Evolutionary conservation across 331 rosid species (phyloP).

Genomic region (Pyracantha coccinea): DNA sequence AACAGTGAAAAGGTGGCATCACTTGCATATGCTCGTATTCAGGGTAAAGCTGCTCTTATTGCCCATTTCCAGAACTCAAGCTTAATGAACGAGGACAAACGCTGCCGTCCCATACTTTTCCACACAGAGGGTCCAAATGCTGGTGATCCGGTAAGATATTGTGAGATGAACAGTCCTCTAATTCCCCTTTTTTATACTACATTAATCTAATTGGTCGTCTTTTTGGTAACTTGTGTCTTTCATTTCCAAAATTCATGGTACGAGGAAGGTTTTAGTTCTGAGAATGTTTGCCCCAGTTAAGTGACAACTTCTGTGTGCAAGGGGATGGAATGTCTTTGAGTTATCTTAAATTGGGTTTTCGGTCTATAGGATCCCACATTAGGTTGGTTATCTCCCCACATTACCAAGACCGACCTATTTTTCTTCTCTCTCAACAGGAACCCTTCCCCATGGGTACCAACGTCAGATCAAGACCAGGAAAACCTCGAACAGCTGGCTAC

Average conservation of each 20-base stretch:
- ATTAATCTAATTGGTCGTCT: too few species aligned
- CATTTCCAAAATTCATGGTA: too few species aligned
- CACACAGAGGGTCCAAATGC: slow-evolving; percentile 90
- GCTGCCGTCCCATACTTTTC: slow-evolving; percentile 88
- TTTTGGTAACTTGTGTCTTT: too few species aligned
- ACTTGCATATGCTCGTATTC: slow-evolving; percentile 85
- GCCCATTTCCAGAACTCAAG: slow-evolving; percentile 91
- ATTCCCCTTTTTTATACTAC: neutral
- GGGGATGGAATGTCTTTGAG: too few species aligned
- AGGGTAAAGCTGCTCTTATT: slow-evolving; percentile 75
- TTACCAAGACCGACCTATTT: slow-evolving; percentile 5
- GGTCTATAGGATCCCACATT: too few species aligned
- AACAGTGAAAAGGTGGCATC: slow-evolving; percentile 91
- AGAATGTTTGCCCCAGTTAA: too few species aligned
- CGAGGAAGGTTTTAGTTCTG: too few species aligned
- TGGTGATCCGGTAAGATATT: slow-evolving; percentile 62
- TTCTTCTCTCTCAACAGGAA: slow-evolving; percentile 41
- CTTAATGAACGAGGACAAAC: slow-evolving; percentile 76
- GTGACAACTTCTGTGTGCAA: too few species aligned
- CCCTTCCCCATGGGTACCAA: slow-evolving; percentile 80
- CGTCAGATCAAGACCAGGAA: slow-evolving; percentile 61
- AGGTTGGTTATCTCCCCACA: too few species aligned
- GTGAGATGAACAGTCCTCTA: neutral
- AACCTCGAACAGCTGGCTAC: slow-evolving; percentile 29
- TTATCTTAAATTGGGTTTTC: too few species aligned